These are phyloP conservation scores for Lentinula boryana DNA, from an alignment of 768 basidiomycete genomes.

Conservation along the genomic window DNA sequence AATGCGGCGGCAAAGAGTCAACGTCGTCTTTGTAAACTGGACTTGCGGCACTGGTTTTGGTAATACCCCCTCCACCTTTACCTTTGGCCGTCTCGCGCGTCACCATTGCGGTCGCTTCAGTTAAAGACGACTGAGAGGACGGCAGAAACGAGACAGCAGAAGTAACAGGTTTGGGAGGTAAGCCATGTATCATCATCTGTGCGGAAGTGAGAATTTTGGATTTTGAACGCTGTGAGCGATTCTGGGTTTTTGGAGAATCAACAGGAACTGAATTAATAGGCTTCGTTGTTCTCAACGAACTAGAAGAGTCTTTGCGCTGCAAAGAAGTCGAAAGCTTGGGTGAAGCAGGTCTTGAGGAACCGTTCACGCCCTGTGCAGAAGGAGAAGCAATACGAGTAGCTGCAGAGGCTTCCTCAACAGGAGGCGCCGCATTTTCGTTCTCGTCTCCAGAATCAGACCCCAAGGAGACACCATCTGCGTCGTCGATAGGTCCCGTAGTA, in stretches of 20 bases:
- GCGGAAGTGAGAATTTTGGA: conserved; percentile 19
- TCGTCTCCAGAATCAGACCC: conserved; percentile 51
- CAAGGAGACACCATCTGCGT: conserved; percentile 36
- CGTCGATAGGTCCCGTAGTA: conserved; percentile 23
- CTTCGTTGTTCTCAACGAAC: conserved; percentile 6
- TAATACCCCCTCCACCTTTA: conserved; percentile 21
- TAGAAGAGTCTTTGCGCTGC: neutral
- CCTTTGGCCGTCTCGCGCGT: conserved; percentile 11
- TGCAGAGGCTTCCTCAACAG: conserved; percentile 11
- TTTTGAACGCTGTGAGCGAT: conserved; percentile 9
- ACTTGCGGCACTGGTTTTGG: conserved; percentile 24
- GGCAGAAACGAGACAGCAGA: conserved; percentile 29
- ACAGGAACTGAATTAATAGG: neutral
- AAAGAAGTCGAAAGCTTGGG: neutral
- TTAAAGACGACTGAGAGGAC: conserved; percentile 28
- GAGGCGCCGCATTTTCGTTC: conserved; percentile 35
- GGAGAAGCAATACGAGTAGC: conserved; percentile 16
- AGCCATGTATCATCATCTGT: conserved; percentile 28
- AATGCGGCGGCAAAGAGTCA: conserved; percentile 30
- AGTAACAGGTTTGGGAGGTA: conserved; percentile 37
- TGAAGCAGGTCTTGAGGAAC: neutral
- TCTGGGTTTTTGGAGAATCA: conserved; percentile 1
- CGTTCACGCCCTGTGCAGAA: neutral
- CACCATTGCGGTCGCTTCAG: conserved; percentile 39
- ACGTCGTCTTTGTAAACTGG: conserved; percentile 14